A percentile compares a stretch with the other conserved stretches of the same genome.
These are phyloP conservation scores for Panaeolus cyanescens DNA, from an alignment of 768 basidiomycete genomes.

Conservation along the genomic window DNA sequence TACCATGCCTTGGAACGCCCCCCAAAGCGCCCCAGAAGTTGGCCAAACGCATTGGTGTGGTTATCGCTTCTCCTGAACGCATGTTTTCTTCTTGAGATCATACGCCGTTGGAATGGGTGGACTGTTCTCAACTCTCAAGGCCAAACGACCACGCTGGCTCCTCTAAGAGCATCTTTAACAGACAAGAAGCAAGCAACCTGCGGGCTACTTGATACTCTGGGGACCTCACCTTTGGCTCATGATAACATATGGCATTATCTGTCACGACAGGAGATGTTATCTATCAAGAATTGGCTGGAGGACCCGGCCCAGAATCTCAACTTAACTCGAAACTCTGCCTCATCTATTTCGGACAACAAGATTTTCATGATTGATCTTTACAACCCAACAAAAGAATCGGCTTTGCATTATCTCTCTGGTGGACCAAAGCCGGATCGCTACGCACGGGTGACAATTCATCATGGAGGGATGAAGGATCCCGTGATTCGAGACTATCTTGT, in stretches of 20 bases:
- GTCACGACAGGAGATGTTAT: conserved; percentile 33
- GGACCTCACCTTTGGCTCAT: neutral
- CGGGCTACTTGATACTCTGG: neutral
- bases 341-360: conserved; percentile 44
- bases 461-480: conserved; percentile 43
- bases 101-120: neutral
- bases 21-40: neutral
- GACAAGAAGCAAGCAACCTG: neutral
- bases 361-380: conserved; percentile 52
- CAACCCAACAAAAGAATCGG: conserved; percentile 48
- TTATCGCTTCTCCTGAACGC: neutral
- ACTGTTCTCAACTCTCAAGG: neutral
- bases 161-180: neutral
- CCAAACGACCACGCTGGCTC: neutral
- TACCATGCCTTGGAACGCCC: neutral
- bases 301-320: conserved; percentile 45
- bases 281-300: conserved; percentile 48
- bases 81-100: neutral
- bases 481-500: conserved; percentile 57
- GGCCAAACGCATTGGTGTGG: neutral
- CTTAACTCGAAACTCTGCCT: conserved; percentile 36
- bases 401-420: conserved; percentile 42
- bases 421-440: conserved; percentile 34
- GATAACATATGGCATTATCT: neutral
- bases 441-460: conserved; percentile 53